Percentiles rank a stretch among this genome's conserved stretches.
These are phyloP conservation scores for Lithocarpus polystachyus DNA, from an alignment of 306 rosid genomes.

Conservation along the genomic window DNA sequence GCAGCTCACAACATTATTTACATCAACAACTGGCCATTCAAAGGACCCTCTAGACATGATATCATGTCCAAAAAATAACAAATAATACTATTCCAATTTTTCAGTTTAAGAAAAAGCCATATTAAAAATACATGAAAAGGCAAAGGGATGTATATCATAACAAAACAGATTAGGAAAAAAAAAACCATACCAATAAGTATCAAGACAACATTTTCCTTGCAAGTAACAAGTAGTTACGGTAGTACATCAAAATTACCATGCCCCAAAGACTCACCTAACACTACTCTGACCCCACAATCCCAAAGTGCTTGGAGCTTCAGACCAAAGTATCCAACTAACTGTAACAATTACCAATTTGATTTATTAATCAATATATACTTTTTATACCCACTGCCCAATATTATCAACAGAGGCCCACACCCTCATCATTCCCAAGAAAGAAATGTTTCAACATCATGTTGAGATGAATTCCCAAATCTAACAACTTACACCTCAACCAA, in stretches of 20 bases:
- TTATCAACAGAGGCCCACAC: not conserved
- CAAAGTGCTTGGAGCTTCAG: not conserved
- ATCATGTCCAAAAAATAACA: not conserved
- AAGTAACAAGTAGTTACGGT: not conserved
- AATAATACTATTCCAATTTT: not conserved
- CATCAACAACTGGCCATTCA: not conserved
- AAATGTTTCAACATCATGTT: not conserved
- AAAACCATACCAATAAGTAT: not conserved
- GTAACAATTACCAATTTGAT: not conserved
- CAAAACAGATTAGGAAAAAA: not conserved
- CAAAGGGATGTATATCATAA: not conserved
- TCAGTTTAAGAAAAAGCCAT: not conserved
- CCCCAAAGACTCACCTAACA: not conserved
- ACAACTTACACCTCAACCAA: not conserved
- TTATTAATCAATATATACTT: not conserved
- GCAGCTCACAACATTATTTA: not conserved
- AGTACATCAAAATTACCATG: not conserved
- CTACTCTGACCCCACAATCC: not conserved
- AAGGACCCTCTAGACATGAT: not conserved
- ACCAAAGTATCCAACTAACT: constrained; percentile 2
- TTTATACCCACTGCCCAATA: not conserved
- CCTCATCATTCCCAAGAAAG: not conserved
- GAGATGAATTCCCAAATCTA: not conserved
- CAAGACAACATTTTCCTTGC: not conserved
- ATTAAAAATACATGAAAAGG: not conserved